phyloP scores from a whole-genome alignment of 805 yeast species.

The Starmerella scarabaei region DNA sequence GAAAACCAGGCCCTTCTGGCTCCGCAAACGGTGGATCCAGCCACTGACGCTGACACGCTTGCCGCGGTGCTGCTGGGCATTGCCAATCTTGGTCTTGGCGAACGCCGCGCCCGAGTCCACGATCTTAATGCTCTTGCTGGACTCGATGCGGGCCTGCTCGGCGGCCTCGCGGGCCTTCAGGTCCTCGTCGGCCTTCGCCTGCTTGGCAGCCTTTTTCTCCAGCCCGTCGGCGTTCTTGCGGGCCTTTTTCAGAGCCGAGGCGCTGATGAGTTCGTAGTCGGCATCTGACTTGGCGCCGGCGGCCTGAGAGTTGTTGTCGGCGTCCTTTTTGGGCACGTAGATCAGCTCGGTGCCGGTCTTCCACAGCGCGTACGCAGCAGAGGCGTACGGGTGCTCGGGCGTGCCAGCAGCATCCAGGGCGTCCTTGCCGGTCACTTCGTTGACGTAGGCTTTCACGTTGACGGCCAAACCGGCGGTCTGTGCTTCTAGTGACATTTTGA shows the following conservation, averaged over 20 bases:
- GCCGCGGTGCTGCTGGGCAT: conserved; percentile 44
- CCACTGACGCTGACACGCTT: conserved; percentile 71
- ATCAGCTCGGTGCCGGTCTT: conserved; percentile 36
- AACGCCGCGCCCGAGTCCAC: conserved; percentile 56
- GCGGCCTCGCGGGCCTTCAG: conserved; percentile 42
- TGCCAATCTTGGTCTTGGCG: conserved; percentile 58
- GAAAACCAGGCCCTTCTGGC: conserved; percentile 85
- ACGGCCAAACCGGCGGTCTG: conserved; percentile 17
- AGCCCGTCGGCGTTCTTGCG: conserved; percentile 89
- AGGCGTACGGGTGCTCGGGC: conserved; percentile 56
- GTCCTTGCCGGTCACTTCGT: conserved; percentile 42
- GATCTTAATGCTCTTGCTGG: conserved; percentile 64
- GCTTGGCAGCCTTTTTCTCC: conserved; percentile 66
- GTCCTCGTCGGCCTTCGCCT: conserved; percentile 39
- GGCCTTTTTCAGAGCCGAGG: conserved; percentile 90
- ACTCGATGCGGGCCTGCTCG: conserved; percentile 63
- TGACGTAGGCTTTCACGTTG: conserved; percentile 39
- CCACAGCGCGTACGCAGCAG: conserved; percentile 71
- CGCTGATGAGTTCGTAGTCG: conserved; percentile 70
- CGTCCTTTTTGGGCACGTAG: conserved; percentile 42
- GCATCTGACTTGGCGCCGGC: conserved; percentile 29
- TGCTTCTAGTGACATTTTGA: conserved; percentile 14
- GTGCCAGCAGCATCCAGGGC: conserved; percentile 43
- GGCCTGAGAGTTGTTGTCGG: conserved; percentile 1
- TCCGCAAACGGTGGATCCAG: conserved; percentile 91